These are phyloP conservation scores for Lentinus brumalis DNA, from an alignment of 768 basidiomycete species.

Conservation along the genomic window DNA sequence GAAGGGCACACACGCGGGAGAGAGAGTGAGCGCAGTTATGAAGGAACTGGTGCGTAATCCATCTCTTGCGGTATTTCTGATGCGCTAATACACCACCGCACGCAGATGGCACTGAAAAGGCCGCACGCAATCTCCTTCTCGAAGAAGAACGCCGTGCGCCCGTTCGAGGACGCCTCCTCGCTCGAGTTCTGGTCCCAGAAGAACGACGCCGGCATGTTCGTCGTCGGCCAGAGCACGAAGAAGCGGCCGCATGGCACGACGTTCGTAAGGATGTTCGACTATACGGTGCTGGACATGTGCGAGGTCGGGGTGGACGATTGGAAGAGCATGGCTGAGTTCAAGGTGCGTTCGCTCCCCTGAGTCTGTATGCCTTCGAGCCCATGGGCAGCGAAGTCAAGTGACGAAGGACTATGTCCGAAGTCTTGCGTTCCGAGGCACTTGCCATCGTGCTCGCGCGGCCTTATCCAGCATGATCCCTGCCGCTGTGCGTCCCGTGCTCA, in stretches of 20 bases:
- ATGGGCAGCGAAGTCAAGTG: background rate
- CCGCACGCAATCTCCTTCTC: slow-evolving; percentile 90
- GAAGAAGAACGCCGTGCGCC: slow-evolving; percentile 89
- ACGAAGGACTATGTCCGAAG: no score
- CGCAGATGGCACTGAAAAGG: slow-evolving; percentile 90
- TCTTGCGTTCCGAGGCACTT: no score
- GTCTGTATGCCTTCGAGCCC: background rate
- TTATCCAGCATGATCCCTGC: no score
- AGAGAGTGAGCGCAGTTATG: slow-evolving; percentile 79
- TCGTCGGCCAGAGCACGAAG: slow-evolving; percentile 90
- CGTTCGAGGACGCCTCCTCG: slow-evolving; percentile 83
- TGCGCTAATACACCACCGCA: background rate
- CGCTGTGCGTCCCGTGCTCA: no score
- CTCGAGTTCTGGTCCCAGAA: slow-evolving; percentile 92
- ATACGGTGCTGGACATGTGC: slow-evolving; percentile 88
- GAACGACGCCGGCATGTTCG: slow-evolving; percentile 92
- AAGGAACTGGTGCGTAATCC: slow-evolving; percentile 76
- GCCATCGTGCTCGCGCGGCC: no score
- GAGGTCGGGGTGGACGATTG: slow-evolving; percentile 89
- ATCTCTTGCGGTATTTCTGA: background rate
- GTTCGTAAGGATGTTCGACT: slow-evolving; percentile 85
- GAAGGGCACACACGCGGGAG: slow-evolving; percentile 82
- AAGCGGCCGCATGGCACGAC: slow-evolving; percentile 89
- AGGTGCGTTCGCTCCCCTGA: slow-evolving; percentile 50
- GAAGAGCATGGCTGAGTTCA: slow-evolving; percentile 78